A percentile compares a stretch with the other conserved stretches of the same genome.
Evolutionary conservation across 129 eudicot genomes (phyloP).

Genomic region (Solidago caesia): DNA sequence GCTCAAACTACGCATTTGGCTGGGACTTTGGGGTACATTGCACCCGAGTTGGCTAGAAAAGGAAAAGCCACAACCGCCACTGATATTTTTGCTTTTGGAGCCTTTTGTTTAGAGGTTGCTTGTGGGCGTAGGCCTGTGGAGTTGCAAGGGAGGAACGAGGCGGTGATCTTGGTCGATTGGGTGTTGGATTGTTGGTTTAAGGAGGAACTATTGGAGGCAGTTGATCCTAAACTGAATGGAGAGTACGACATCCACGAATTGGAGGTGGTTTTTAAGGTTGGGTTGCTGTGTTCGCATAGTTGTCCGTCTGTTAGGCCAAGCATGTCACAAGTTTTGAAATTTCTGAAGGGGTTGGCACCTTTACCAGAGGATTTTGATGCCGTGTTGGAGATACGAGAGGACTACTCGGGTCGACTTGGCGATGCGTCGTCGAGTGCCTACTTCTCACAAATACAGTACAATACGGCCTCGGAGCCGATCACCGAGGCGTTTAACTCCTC

Average conservation of each 20-base stretch:
- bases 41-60: constrained; percentile 43
- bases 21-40: constrained; percentile 44
- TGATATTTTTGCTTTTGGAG: constrained; percentile 46
- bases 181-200: constrained; percentile 42
- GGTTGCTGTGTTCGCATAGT: constrained; percentile 33
- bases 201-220: constrained; percentile 12
- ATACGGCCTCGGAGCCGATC: constrained; percentile 30
- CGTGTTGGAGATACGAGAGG: constrained; percentile 32
- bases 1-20: constrained; percentile 46
- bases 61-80: constrained; percentile 47
- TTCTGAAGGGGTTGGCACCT: constrained; percentile 18
- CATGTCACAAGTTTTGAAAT: constrained; percentile 40
- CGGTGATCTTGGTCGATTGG: constrained; percentile 33
- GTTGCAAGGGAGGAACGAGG: constrained; percentile 36
- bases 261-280: constrained; percentile 38
- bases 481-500: constrained; percentile 22
- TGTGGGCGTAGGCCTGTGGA: constrained; percentile 43
- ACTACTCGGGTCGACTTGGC: constrained; percentile 33
- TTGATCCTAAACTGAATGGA: constrained; percentile 19
- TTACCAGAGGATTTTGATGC: constrained; percentile 34
- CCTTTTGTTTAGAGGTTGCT: constrained; percentile 37
- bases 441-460: constrained; percentile 30
- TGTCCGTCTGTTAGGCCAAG: constrained; percentile 39
- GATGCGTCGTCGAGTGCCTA: constrained; percentile 25
- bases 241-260: constrained; percentile 20